Evolutionary conservation across 2,329 filamentous ascomycete genomes (phyloP).

Genomic region (Elsinoe batatas): DNA sequence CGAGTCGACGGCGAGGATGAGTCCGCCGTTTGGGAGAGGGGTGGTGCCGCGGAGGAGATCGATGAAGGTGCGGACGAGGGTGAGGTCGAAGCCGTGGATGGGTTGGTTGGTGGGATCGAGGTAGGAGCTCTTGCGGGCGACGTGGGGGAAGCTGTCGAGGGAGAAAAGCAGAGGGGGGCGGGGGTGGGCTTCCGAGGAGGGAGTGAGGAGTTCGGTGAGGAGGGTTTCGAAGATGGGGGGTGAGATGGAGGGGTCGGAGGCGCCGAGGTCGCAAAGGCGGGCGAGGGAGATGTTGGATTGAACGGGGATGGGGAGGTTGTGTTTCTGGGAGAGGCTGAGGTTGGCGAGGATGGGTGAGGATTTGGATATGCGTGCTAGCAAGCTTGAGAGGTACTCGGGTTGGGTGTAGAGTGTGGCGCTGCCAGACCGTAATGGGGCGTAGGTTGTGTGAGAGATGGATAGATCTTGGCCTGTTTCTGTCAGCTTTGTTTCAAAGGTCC

Average conservation of each 20-base stretch:
- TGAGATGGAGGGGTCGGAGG: conserved; percentile 64
- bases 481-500: conserved; percentile 14
- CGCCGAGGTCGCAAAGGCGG: conserved; percentile 57
- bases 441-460: conserved; percentile 70
- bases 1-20: conserved; percentile 62
- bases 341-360: conserved; percentile 59
- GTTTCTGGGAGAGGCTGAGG: conserved; percentile 42
- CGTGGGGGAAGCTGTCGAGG: conserved; percentile 69
- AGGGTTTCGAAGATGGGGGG: conserved; percentile 74
- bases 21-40: conserved; percentile 60
- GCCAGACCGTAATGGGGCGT: conserved; percentile 55
- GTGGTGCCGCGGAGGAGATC: conserved; percentile 55
- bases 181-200: conserved; percentile 31
- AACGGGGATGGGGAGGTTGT: conserved; percentile 50
- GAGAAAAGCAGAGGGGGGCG: conserved; percentile 60
- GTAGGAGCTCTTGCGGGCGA: conserved; percentile 73
- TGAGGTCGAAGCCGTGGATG: conserved; percentile 80
- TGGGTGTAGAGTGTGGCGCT: conserved; percentile 58
- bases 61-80: conserved; percentile 64
- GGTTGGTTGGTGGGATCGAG: conserved; percentile 57
- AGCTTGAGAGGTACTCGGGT: conserved; percentile 62
- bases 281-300: conserved; percentile 52
- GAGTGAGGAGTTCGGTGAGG: conserved; percentile 64
- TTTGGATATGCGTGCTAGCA: conserved; percentile 62
- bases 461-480: conserved; percentile 61